Evolutionary conservation across 169 alveolate genomes (phyloP).

Genomic region (Plasmodium gonderi): DNA sequence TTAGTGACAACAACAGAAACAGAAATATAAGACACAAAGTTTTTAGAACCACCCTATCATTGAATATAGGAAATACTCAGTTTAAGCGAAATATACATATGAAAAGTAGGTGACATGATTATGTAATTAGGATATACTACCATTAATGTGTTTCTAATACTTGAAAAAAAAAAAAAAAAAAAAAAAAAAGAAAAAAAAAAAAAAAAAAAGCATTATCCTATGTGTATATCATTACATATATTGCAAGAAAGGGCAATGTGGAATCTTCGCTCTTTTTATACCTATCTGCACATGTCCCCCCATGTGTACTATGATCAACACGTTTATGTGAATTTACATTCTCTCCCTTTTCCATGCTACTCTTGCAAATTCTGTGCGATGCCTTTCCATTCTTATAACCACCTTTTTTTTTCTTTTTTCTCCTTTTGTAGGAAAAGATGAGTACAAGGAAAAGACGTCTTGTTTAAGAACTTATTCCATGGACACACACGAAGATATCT

Average conservation of each 20-base stretch:
- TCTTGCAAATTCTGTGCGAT: not conserved
- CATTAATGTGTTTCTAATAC: too few relatives aligned
- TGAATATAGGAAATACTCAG: slow-evolving; percentile 5
- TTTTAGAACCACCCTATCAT: not conserved
- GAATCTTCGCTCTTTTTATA: too few relatives aligned
- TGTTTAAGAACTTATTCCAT: slow-evolving; percentile 50
- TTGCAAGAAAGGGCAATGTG: too few relatives aligned
- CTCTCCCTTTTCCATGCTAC: too few relatives aligned
- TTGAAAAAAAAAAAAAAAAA: too few relatives aligned
- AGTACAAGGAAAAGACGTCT: slow-evolving; percentile 43
- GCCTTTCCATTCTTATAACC: not conserved
- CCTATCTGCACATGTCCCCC: too few relatives aligned
- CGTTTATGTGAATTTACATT: too few relatives aligned
- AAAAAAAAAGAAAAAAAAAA: too few relatives aligned
- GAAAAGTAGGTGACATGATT: not conserved
- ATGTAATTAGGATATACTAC: too few relatives aligned
- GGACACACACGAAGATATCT: not conserved
- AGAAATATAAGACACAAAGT: not conserved
- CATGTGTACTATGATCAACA: too few relatives aligned
- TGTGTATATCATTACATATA: too few relatives aligned
- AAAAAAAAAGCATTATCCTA: too few relatives aligned
- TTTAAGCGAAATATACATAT: slow-evolving; percentile 12
- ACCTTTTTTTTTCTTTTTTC: not conserved
- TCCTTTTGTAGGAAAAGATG: slow-evolving; percentile 31
- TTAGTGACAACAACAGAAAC: not conserved